These are phyloP conservation scores for Wickerhamiella spandovensis DNA, from an alignment of 805 yeast genomes.

Conservation along the genomic window DNA sequence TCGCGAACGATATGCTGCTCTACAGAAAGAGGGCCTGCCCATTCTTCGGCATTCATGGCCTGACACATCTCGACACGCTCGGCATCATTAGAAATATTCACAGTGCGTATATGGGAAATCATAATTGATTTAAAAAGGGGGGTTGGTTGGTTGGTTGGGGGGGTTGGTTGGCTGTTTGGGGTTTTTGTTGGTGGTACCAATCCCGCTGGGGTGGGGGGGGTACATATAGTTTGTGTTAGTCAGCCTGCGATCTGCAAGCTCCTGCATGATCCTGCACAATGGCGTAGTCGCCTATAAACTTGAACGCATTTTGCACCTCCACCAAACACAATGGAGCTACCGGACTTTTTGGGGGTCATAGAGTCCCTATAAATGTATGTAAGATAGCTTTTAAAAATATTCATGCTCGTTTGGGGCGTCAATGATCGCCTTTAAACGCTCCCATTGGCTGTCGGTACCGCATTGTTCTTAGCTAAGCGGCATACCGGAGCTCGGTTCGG, in stretches of 20 bases:
- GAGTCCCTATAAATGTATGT: not conserved
- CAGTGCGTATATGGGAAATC: constrained; percentile 9
- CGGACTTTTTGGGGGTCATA: not conserved
- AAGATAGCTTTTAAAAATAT: not conserved
- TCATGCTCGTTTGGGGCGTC: not conserved
- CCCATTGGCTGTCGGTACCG: not conserved
- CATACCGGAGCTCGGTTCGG: not conserved
- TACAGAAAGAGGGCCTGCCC: constrained; percentile 19
- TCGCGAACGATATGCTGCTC: constrained; percentile 20
- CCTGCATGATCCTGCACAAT: not conserved
- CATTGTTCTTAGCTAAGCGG: not conserved
- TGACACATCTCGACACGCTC: constrained; percentile 1
- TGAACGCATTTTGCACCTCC: not conserved
- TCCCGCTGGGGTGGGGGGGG: not conserved
- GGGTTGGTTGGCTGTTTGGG: not conserved
- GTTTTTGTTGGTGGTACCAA: not conserved
- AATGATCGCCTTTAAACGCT: not conserved
- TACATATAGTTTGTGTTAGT: not conserved
- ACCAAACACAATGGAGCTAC: not conserved
- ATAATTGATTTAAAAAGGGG: not conserved
- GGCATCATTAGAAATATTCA: constrained; percentile 7
- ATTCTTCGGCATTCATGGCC: constrained; percentile 14
- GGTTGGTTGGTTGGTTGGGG: not conserved
- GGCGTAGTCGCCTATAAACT: not conserved
- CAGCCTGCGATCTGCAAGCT: not conserved